Evolutionary conservation across 1,284 basidiomycete species (phyloP).

Genomic region (Phaffia rhodozyma): DNA sequence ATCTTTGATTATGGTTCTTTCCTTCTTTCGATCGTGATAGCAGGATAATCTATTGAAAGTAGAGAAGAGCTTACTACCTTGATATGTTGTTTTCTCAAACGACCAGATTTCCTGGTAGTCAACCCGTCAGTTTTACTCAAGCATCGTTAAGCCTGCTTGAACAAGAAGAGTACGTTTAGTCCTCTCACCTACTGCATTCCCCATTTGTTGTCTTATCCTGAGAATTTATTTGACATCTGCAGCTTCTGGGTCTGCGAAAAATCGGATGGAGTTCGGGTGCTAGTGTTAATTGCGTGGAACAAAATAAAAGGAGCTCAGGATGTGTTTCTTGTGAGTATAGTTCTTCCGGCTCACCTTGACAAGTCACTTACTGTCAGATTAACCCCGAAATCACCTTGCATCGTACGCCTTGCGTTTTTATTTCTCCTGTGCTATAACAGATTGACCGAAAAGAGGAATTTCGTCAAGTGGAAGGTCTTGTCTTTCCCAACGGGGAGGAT

Average conservation of each 20-base stretch:
- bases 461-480: slow-evolving; percentile 57
- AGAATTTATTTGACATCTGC: background rate
- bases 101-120: slow-evolving; percentile 76
- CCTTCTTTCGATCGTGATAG: background rate
- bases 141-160: slow-evolving; percentile 64
- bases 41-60: background rate
- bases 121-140: slow-evolving; percentile 74
- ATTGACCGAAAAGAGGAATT: slow-evolving; percentile 92
- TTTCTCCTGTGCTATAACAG: slow-evolving; percentile 36
- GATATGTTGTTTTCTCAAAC: background rate
- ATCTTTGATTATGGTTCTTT: slow-evolving; percentile 12
- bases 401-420: background rate
- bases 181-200: slow-evolving; percentile 3
- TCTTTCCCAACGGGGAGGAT: slow-evolving; percentile 72
- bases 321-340: slow-evolving; percentile 59
- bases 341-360: background rate
- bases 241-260: slow-evolving; percentile 99
- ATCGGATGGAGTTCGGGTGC: slow-evolving; percentile 89
- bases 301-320: slow-evolving; percentile 48
- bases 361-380: background rate
- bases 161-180: slow-evolving; percentile 57
- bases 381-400: background rate
- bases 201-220: background rate
- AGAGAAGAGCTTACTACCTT: background rate
- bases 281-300: slow-evolving; percentile 62